Evolutionary conservation across 75 land plant species (phyloP), one percentile per base, ranked within the genome.

Genomic region (Pinus taeda): DNA sequence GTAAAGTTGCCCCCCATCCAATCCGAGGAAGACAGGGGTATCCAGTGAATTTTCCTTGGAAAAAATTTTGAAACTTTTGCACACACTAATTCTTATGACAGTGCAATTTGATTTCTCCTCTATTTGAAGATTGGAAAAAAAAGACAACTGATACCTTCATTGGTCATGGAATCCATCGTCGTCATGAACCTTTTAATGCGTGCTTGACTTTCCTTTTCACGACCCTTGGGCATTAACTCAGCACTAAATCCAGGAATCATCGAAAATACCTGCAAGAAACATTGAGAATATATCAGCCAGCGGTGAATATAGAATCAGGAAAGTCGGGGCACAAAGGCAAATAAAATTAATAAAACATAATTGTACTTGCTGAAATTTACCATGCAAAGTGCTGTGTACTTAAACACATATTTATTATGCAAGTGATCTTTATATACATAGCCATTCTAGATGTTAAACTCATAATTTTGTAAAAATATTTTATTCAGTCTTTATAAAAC

Each of bases 151-250:
- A 73, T 79, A 85, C 99, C 99, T 90, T 83, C 93, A 86, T 90
- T 81, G 17, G 99, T 96, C 99, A 96, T 96, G 17, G 99, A 96
- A 73, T 96, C 99, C 99, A 96, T 96, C 92, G 94, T 96, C 9
- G 98, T 94, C 99, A 94, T 94, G 66, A 90, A 96, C 42, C 97
- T 90, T 83, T 96, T 94, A 26, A 96, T 85, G 71, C 88, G 90
- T 45, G 95, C 95, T 79, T 92, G 95, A 74, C 99, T 96, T 86
- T 96, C 98, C 58, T 96, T 96, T 80, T 96, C 99, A 66, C 87
- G 93, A 42, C 95, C 99, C 81, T 92, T 88, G 20, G 99, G 98
- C 99, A 96, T 96, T 63, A 94, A 84, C 70, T 94, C 97, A 33
- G 87, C 67, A 82, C 93, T 92, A 83, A 92, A 96, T 77, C 95